These are phyloP conservation scores for Anacardium occidentale DNA, from an alignment of 345 rosid species.

Conservation along the genomic window DNA sequence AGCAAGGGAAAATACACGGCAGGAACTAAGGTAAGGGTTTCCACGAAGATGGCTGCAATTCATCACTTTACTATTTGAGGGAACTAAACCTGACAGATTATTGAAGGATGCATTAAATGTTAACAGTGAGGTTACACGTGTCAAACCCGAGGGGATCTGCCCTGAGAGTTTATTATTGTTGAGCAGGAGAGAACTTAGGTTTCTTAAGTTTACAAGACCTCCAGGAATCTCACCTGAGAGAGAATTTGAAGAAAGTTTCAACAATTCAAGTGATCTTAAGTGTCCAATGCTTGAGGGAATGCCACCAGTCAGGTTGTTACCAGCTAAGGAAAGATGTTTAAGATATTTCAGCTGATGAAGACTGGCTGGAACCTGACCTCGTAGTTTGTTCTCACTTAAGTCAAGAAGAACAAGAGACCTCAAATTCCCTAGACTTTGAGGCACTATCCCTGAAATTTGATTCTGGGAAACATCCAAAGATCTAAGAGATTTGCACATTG, in stretches of 20 bases:
- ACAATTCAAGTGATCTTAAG: constrained; percentile 8
- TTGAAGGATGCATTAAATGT: constrained; percentile 16
- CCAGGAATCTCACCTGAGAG: constrained; percentile 11
- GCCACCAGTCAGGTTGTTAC: constrained; percentile 27
- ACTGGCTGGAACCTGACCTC: constrained; percentile 26
- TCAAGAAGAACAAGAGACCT: constrained; percentile 29
- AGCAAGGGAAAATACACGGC: neutral
- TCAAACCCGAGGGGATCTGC: constrained; percentile 11
- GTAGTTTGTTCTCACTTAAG: constrained; percentile 26
- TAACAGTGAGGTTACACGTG: constrained; percentile 5
- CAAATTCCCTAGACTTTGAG: constrained; percentile 27
- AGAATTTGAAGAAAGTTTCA: constrained; percentile 14
- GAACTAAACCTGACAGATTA: constrained; percentile 6
- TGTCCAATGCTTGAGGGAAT: constrained; percentile 16
- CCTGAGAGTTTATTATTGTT: constrained; percentile 22
- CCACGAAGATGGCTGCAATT: constrained; percentile 12
- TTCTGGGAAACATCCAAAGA: constrained; percentile 33
- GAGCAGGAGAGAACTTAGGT: constrained; percentile 21
- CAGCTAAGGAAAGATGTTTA: constrained; percentile 25
- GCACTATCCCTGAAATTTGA: constrained; percentile 26
- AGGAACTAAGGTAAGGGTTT: neutral
- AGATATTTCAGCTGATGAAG: constrained; percentile 20
- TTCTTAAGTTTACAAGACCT: constrained; percentile 13
- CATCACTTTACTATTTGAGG: constrained; percentile 14
- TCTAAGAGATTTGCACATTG: constrained; percentile 28